Evolutionary conservation across 805 yeast genomes (phyloP).

Genomic region (Saccharomyces mikatae): DNA sequence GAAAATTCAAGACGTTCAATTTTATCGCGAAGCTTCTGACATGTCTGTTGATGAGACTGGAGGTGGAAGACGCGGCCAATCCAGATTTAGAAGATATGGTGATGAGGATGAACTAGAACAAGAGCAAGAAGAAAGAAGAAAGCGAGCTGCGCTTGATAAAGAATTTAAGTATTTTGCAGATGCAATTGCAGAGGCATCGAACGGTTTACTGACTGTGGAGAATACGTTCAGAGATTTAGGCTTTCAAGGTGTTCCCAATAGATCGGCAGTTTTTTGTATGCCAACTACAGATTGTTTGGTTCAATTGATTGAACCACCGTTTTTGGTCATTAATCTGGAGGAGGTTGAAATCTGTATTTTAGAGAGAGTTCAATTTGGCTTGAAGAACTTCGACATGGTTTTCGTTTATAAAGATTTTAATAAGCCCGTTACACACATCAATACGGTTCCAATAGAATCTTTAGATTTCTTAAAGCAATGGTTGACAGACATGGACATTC

Average conservation of each 20-base stretch:
- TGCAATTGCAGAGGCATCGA: slow-evolving; percentile 79
- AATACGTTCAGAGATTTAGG: slow-evolving; percentile 94
- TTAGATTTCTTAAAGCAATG: slow-evolving; percentile 90
- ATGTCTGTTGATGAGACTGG: slow-evolving; percentile 96
- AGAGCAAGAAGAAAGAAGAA: slow-evolving; percentile 94
- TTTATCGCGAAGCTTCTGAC: slow-evolving; percentile 93
- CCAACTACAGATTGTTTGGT: slow-evolving; percentile 96
- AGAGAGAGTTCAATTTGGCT: slow-evolving; percentile 95
- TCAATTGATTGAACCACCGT: slow-evolving; percentile 91
- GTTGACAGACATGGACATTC: slow-evolving; percentile 96
- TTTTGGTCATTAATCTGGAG: slow-evolving; percentile 78
- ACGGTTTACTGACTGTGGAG: slow-evolving; percentile 79
- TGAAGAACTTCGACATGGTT: slow-evolving; percentile 94
- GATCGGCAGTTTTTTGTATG: slow-evolving; percentile 89
- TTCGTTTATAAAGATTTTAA: slow-evolving; percentile 88
- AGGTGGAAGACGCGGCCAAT: slow-evolving; percentile 73
- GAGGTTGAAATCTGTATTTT: slow-evolving; percentile 92
- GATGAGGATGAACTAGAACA: slow-evolving; percentile 98
- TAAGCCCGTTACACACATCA: slow-evolving; percentile 82
- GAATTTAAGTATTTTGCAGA: slow-evolving; percentile 88
- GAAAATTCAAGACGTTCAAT: slow-evolving; percentile 91
- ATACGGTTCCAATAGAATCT: slow-evolving; percentile 88
- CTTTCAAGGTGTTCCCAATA: slow-evolving; percentile 93
- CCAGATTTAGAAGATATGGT: slow-evolving; percentile 72
- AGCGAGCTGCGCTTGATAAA: slow-evolving; percentile 82